Conservation (phyloP, 768 basidiomycete genomes). For the Hygrophoropsis aurantiaca region DNA sequence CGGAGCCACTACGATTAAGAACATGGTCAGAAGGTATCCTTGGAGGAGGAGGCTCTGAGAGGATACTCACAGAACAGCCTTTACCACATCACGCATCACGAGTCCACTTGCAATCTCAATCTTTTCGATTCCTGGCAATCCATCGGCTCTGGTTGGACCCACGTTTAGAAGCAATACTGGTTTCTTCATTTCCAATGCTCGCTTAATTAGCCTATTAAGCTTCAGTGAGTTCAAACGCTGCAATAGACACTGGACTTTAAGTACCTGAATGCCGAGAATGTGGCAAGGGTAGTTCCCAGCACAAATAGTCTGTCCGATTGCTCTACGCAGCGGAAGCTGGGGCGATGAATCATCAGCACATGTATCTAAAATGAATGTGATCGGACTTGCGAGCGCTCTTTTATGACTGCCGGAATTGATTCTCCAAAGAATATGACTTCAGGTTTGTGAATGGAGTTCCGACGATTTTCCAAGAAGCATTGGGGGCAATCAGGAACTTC, state of each 20-base stretch:
- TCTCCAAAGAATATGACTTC: constrained; percentile 90
- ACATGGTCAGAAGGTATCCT: constrained; percentile 3
- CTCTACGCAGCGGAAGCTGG: constrained; percentile 60
- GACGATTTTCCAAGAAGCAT: constrained; percentile 59
- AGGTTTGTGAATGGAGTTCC: constrained; percentile 70
- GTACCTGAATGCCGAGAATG: constrained; percentile 88
- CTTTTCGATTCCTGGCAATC: constrained; percentile 66
- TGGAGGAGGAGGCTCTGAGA: not conserved
- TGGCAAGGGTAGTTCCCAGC: constrained; percentile 89
- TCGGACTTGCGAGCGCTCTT: constrained; percentile 65
- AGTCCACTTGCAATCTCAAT: constrained; percentile 73
- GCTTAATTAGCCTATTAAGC: constrained; percentile 66
- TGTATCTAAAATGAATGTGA: not conserved
- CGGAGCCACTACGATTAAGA: constrained; percentile 42
- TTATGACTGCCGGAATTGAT: constrained; percentile 66
- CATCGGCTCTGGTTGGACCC: constrained; percentile 87
- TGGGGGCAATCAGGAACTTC: constrained; percentile 73
- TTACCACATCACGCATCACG: constrained; percentile 70
- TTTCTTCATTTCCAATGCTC: constrained; percentile 72
- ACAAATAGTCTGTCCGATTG: constrained; percentile 68
- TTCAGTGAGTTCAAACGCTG: too few relatives aligned
- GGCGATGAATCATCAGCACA: not conserved
- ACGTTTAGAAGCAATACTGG: constrained; percentile 82
- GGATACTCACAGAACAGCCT: constrained; percentile 55
- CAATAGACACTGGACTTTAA: too few relatives aligned